Conservation (phyloP, 495 filamentous ascomycete genomes). For the Podospora conica region DNA sequence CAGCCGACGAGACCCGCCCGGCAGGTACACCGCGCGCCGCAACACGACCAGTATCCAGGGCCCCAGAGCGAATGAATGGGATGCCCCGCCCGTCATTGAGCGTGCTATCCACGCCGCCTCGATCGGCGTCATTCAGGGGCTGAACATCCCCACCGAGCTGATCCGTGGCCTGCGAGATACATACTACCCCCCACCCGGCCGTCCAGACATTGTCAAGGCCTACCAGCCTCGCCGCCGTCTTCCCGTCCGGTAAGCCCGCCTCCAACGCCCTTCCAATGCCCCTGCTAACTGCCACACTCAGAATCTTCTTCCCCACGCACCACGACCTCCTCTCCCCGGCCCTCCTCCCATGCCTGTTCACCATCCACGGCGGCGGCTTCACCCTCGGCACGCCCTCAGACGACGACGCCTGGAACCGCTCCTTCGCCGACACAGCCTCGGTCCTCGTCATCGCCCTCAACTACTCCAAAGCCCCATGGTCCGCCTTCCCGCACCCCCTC, state of each 20-base stretch:
- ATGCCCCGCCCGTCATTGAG: slow-evolving; percentile 23
- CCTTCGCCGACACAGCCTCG: slow-evolving; percentile 27
- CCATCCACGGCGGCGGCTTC: slow-evolving; percentile 37
- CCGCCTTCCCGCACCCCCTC: slow-evolving; percentile 29
- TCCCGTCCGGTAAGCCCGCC: slow-evolving; percentile 29
- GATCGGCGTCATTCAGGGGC: slow-evolving; percentile 19
- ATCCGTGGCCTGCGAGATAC: slow-evolving; percentile 20
- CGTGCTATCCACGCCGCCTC: slow-evolving; percentile 24
- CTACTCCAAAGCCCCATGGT: slow-evolving; percentile 32
- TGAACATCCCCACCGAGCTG: slow-evolving; percentile 19
- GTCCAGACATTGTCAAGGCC: slow-evolving; percentile 29
- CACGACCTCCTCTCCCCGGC: slow-evolving; percentile 27
- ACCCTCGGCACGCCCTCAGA: slow-evolving; percentile 26
- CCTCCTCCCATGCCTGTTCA: slow-evolving; percentile 31
- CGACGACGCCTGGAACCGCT: slow-evolving; percentile 35
- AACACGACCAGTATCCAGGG: background rate
- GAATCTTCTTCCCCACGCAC: slow-evolving; percentile 34
- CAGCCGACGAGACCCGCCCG: background rate
- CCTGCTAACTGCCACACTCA: slow-evolving; percentile 5
- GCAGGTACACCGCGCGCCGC: background rate
- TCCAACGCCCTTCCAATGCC: background rate
- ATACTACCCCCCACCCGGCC: slow-evolving; percentile 21
- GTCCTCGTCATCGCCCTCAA: slow-evolving; percentile 32
- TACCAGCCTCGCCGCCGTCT: slow-evolving; percentile 29
- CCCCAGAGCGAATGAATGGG: slow-evolving; percentile 18